phyloP scores from a whole-genome alignment of 768 basidiomycete species.

The Tylopilus felleus region DNA sequence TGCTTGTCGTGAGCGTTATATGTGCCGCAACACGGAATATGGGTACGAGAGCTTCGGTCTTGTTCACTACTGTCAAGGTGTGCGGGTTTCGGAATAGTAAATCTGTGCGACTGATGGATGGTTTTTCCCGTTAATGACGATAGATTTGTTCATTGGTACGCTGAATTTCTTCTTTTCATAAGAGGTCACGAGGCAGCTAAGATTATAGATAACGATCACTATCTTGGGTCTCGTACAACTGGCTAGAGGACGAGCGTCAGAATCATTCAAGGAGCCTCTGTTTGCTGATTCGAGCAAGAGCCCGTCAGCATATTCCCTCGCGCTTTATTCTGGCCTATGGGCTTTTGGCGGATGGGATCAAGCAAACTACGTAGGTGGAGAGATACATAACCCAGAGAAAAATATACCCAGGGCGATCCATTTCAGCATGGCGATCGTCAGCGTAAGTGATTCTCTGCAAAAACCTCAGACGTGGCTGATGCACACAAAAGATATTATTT shows the following conservation, averaged over 20 bases:
- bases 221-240: slow-evolving; percentile 78
- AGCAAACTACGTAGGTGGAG: slow-evolving; percentile 87
- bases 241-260: slow-evolving; percentile 63
- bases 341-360: slow-evolving; percentile 98
- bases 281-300: slow-evolving; percentile 74
- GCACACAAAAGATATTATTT: slow-evolving; percentile 57
- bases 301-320: slow-evolving; percentile 86
- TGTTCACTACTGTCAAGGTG: slow-evolving; percentile 90
- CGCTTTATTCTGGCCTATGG: slow-evolving; percentile 92
- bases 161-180: slow-evolving; percentile 7
- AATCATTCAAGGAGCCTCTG: slow-evolving; percentile 61
- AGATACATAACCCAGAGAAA: slow-evolving; percentile 75
- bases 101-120: neutral
- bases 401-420: slow-evolving; percentile 91
- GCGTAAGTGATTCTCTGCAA: slow-evolving; percentile 40
- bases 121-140: neutral
- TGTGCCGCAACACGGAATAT: slow-evolving; percentile 76
- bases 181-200: neutral
- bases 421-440: slow-evolving; percentile 82
- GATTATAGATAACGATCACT: slow-evolving; percentile 60
- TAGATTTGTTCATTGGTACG: slow-evolving; percentile 67
- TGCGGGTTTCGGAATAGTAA: slow-evolving; percentile 1
- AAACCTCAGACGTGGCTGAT: neutral
- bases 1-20: slow-evolving; percentile 68
- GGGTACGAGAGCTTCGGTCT: slow-evolving; percentile 77